phyloP scores from a whole-genome alignment of 148 eudicot genomes.

The Simmondsia chinensis region DNA sequence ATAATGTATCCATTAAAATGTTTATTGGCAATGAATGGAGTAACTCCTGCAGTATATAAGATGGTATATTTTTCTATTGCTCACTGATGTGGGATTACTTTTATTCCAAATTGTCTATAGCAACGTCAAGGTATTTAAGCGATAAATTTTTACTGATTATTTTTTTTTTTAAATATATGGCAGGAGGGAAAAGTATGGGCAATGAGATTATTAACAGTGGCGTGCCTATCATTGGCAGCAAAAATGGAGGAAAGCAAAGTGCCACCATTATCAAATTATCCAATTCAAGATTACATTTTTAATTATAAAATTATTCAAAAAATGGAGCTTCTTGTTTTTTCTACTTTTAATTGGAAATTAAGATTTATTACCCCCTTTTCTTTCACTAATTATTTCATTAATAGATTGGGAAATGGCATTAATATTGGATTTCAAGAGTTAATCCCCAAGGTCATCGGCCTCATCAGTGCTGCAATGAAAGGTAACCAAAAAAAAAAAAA shows the following conservation, averaged over 20 bases:
- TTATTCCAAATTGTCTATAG: too few species aligned
- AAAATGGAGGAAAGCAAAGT: conserved; percentile 42
- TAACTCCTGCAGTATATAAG: too few species aligned
- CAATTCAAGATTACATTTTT: conserved; percentile 14
- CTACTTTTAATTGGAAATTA: conserved; percentile 43
- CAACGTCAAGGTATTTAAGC: too few species aligned
- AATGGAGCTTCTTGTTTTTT: conserved; percentile 47
- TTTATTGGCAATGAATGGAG: too few species aligned
- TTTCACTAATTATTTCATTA: conserved; percentile 29
- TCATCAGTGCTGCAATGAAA: conserved; percentile 25
- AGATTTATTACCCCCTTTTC: conserved; percentile 40
- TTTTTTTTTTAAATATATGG: not conserved
- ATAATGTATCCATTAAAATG: too few species aligned
- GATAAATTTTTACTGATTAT: not conserved
- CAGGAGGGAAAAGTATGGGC: conserved; percentile 44
- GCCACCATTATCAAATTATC: conserved; percentile 22
- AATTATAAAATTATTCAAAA: conserved; percentile 14
- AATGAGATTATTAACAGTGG: conserved; percentile 34
- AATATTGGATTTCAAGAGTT: not conserved
- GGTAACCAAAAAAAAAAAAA: too few species aligned
- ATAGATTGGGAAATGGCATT: conserved; percentile 19
- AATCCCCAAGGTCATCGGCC: conserved; percentile 19
- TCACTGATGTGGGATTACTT: too few species aligned
- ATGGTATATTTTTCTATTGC: too few species aligned
- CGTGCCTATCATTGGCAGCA: conserved; percentile 63